These are phyloP conservation scores for Penicillium fimorum DNA, from an alignment of 495 filamentous ascomycete species.

Conservation along the genomic window DNA sequence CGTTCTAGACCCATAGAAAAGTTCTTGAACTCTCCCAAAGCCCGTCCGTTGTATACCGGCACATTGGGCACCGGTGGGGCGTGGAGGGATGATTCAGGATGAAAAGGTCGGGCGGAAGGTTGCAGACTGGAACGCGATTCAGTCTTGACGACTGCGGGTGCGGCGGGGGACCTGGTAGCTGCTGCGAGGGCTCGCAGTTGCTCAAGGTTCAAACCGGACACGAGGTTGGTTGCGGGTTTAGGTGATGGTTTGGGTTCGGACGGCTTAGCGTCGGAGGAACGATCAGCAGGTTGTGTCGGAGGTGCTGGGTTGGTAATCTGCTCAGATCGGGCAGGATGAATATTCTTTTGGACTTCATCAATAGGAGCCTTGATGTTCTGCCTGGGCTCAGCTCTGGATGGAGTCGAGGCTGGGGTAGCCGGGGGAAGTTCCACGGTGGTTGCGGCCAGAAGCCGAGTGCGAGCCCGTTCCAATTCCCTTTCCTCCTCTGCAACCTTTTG, in stretches of 20 bases:
- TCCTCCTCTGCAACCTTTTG: constrained; percentile 12
- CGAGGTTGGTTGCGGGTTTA: background rate
- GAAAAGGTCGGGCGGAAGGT: background rate
- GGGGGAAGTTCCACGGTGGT: background rate
- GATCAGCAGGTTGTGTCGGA: background rate
- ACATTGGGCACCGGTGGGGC: constrained; percentile 8
- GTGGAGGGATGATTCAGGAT: background rate
- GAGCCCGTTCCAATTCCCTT: constrained; percentile 2
- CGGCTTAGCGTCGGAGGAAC: background rate
- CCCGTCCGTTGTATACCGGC: constrained; percentile 10
- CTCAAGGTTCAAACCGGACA: background rate
- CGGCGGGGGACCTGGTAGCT: constrained; percentile 7
- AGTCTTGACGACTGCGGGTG: background rate
- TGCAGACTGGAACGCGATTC: background rate
- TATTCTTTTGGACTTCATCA: constrained; percentile 2
- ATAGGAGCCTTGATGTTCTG: background rate
- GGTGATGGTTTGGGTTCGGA: background rate
- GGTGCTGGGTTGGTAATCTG: background rate
- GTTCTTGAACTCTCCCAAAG: constrained; percentile 9
- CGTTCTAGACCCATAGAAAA: constrained; percentile 7
- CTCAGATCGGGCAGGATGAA: background rate
- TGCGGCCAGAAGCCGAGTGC: background rate
- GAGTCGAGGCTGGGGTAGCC: background rate
- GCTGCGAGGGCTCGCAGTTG: constrained; percentile 10
- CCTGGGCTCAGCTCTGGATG: background rate